Percentiles rank a stretch among this genome's conserved stretches.
phyloP scores from a whole-genome alignment of 768 basidiomycete species.

The Boletus tomentosulus region DNA sequence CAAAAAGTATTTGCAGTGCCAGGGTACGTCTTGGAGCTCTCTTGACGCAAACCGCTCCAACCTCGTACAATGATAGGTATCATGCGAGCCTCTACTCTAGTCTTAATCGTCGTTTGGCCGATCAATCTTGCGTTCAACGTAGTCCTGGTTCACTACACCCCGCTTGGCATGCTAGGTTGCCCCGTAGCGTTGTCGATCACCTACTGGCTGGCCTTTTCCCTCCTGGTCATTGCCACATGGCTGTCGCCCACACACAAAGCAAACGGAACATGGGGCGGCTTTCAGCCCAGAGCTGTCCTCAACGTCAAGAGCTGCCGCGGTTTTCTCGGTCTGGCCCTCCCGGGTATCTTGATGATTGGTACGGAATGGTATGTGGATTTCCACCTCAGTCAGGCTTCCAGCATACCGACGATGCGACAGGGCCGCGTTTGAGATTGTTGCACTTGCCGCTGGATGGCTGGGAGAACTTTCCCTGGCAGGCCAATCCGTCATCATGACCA shows the following conservation, averaged over 20 bases:
- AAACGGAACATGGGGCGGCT: slow-evolving; percentile 64
- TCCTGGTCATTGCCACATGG: slow-evolving; percentile 47
- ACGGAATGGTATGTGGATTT: slow-evolving; percentile 61
- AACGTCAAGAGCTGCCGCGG: slow-evolving; percentile 45
- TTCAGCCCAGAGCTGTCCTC: slow-evolving; percentile 43
- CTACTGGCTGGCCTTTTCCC: slow-evolving; percentile 63
- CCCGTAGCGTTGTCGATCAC: slow-evolving; percentile 64
- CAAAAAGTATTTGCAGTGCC: slow-evolving; percentile 78
- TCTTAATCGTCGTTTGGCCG: slow-evolving; percentile 60
- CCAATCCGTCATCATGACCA: slow-evolving; percentile 77
- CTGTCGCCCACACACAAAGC: slow-evolving; percentile 48
- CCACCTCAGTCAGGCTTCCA: not conserved
- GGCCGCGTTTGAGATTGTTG: slow-evolving; percentile 82
- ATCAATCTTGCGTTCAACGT: slow-evolving; percentile 62
- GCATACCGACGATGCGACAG: slow-evolving; percentile 33
- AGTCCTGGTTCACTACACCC: slow-evolving; percentile 57
- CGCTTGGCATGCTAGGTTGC: slow-evolving; percentile 61
- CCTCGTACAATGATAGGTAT: slow-evolving; percentile 46
- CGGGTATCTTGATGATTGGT: slow-evolving; percentile 75
- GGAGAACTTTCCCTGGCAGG: slow-evolving; percentile 66
- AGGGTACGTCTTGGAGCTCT: slow-evolving; percentile 42
- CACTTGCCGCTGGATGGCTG: slow-evolving; percentile 68
- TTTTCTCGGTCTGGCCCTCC: slow-evolving; percentile 67
- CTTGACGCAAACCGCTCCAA: not conserved
- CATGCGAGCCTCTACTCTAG: slow-evolving; percentile 65